Percentiles rank a stretch among this genome's conserved stretches.
These are phyloP conservation scores for Apiospora rasikravindrae DNA, from an alignment of 2,329 filamentous ascomycete genomes.

Conservation along the genomic window DNA sequence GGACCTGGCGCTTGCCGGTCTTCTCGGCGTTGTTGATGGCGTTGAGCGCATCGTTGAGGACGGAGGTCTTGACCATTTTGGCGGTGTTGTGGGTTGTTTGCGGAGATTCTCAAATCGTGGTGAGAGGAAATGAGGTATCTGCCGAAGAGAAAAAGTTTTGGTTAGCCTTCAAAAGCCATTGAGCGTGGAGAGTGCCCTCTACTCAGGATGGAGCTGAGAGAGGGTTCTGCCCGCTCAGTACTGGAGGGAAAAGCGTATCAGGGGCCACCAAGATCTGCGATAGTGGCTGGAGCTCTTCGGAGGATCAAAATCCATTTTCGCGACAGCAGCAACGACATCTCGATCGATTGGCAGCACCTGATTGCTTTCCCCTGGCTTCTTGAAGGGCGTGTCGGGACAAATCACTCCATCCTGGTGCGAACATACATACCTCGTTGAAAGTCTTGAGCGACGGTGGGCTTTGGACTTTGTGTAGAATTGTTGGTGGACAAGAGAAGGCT, in stretches of 20 bases:
- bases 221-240: conserved; percentile 74
- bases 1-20: conserved; percentile 97
- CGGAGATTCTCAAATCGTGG: conserved; percentile 80
- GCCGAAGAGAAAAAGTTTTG: conserved; percentile 41
- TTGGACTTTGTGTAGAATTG: conserved; percentile 29
- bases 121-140: conserved; percentile 69
- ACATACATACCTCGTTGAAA: conserved; percentile 51
- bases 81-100: conserved; percentile 53
- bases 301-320: conserved; percentile 23
- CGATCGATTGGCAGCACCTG: conserved; percentile 40
- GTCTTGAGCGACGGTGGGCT: conserved; percentile 27
- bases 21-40: conserved; percentile 99
- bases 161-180: conserved; percentile 68
- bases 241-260: conserved; percentile 70
- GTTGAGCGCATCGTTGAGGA: conserved; percentile 99
- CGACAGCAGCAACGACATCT: conserved; percentile 1
- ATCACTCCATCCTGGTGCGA: conserved; percentile 40
- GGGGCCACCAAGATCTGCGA: conserved; percentile 22
- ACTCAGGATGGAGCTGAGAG: conserved; percentile 46
- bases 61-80: conserved; percentile 99
- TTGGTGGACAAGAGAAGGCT: conserved; percentile 32
- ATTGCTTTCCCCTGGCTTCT: conserved; percentile 69
- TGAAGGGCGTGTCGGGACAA: conserved; percentile 40
- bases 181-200: conserved; percentile 75
- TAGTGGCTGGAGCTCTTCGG: background rate